These are phyloP conservation scores for Monosporascus sp. DNA, from an alignment of 2,329 filamentous ascomycete genomes.

Conservation along the genomic window DNA sequence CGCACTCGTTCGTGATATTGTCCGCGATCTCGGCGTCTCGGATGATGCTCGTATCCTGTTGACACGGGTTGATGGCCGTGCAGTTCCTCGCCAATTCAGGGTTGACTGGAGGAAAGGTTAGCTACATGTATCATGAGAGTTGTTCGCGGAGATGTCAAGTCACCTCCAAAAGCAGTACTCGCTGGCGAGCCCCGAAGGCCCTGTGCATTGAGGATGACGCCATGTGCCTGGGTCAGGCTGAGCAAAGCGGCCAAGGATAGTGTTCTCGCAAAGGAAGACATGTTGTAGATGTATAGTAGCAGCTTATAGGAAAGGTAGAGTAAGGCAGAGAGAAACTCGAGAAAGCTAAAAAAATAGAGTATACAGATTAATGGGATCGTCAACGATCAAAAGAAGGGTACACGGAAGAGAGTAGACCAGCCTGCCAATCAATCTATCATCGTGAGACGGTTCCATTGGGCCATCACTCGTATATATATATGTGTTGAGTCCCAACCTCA, in stretches of 20 bases:
- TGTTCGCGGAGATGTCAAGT: conserved; percentile 2
- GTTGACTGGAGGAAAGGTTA: conserved; percentile 36
- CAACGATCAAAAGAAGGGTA: conserved; percentile 15
- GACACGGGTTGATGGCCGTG: conserved; percentile 59
- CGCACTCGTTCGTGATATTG: conserved; percentile 55
- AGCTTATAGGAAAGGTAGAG: conserved; percentile 22
- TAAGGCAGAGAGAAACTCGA: conserved; percentile 14
- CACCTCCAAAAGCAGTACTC: conserved; percentile 46
- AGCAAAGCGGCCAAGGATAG: conserved; percentile 30
- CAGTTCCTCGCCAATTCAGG: conserved; percentile 55
- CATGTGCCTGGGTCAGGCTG: conserved; percentile 36
- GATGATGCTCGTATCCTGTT: conserved; percentile 61
- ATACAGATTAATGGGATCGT: conserved; percentile 25
- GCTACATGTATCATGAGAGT: neutral
- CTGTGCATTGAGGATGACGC: conserved; percentile 42
- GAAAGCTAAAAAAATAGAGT: conserved; percentile 11
- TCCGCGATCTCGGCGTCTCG: conserved; percentile 47
- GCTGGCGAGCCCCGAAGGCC: conserved; percentile 40
- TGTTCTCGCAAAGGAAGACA: conserved; percentile 30
- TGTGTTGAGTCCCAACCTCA: neutral
- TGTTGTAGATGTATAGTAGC: conserved; percentile 28
- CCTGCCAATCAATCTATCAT: conserved; percentile 8
- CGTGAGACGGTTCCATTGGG: neutral
- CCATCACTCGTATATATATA: neutral
- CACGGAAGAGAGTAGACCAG: conserved; percentile 17